Percentiles rank a stretch among this genome's conserved stretches.
These are phyloP conservation scores for Neurospora pannonica DNA, from an alignment of 495 filamentous ascomycete species.

Conservation along the genomic window DNA sequence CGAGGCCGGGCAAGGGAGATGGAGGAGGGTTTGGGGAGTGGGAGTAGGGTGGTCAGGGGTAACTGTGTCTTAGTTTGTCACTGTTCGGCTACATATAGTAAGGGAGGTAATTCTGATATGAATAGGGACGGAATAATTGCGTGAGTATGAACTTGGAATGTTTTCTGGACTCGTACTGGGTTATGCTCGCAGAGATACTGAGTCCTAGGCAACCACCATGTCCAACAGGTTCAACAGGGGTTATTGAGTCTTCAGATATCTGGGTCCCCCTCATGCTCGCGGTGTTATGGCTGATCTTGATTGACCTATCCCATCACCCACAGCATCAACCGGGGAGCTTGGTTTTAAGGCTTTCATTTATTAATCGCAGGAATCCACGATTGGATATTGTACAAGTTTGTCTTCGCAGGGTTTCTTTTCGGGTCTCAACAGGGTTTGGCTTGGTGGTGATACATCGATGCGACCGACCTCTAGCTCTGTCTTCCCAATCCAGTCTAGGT, in stretches of 20 bases:
- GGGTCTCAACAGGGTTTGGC: neutral
- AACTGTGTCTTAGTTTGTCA: neutral
- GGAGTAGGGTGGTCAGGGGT: neutral
- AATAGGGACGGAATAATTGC: neutral
- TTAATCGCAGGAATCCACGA: neutral
- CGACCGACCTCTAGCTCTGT: neutral
- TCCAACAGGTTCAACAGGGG: neutral
- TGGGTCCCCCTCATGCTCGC: neutral
- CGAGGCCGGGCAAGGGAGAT: conserved; percentile 42
- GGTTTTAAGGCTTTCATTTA: neutral
- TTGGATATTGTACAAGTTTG: neutral
- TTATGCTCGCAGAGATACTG: neutral
- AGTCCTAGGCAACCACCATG: neutral
- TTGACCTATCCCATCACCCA: neutral
- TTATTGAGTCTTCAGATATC: neutral
- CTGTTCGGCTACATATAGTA: neutral
- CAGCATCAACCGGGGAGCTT: neutral
- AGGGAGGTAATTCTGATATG: neutral
- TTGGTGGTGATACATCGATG: neutral
- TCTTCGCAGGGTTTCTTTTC: neutral
- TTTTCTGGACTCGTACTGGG: neutral
- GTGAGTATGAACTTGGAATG: neutral
- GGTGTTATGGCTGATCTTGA: neutral
- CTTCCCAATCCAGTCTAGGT: neutral
- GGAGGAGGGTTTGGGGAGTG: conserved; percentile 4